phyloP scores from a whole-genome alignment of 768 basidiomycete species.

The Tulasnella sp. region DNA sequence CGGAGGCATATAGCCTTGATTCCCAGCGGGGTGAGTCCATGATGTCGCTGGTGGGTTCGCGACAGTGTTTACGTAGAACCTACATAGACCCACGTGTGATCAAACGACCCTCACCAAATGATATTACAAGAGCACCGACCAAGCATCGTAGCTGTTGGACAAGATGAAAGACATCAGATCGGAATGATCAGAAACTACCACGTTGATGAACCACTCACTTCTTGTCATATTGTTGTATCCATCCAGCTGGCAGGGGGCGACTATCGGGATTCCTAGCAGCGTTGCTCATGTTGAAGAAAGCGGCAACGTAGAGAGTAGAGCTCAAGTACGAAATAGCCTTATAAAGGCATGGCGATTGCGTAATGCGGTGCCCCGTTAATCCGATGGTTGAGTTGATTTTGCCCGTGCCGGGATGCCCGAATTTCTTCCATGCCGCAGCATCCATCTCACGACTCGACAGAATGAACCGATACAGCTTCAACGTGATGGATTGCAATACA shows the following conservation, averaged over 20 bases:
- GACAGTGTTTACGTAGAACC: constrained; percentile 15
- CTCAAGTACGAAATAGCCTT: too few species aligned
- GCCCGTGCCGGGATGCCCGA: too few species aligned
- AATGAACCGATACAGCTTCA: too few species aligned
- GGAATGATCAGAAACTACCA: not conserved
- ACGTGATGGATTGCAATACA: too few species aligned
- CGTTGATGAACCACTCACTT: constrained; percentile 3
- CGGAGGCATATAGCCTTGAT: not conserved
- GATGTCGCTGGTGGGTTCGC: constrained; percentile 1
- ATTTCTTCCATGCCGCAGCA: too few species aligned
- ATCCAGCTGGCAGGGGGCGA: not conserved
- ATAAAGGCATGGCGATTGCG: too few species aligned
- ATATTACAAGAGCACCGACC: constrained; percentile 2
- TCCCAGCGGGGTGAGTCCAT: constrained; percentile 8
- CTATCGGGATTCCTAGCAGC: not conserved
- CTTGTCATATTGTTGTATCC: constrained; percentile 9
- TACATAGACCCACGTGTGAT: not conserved
- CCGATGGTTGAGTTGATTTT: too few species aligned
- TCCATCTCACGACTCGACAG: too few species aligned
- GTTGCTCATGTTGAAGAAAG: not conserved
- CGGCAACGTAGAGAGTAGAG: too few species aligned
- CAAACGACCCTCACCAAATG: not conserved
- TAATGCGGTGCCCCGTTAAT: too few species aligned
- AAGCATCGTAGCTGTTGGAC: constrained; percentile 13
- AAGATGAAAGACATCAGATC: not conserved